phyloP scores from a whole-genome alignment of 345 rosid genomes.

The Brassica incana region DNA sequence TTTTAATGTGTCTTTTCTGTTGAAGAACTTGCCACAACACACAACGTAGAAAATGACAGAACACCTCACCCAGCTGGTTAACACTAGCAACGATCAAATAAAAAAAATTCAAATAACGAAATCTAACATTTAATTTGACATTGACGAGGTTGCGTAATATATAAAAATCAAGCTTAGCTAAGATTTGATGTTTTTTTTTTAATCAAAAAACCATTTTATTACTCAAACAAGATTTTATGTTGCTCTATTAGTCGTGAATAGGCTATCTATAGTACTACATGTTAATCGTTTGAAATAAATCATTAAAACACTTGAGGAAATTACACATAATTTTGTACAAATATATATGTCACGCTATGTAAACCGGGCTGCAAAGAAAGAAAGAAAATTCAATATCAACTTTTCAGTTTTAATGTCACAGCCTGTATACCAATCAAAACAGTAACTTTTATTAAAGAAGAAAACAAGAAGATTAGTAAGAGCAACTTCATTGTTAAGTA shows the following conservation, averaged over 20 bases:
- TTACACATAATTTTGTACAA: neutral
- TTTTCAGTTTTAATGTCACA: neutral
- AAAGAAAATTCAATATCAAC: neutral
- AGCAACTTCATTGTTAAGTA: no score
- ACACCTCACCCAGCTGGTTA: constrained; percentile 82
- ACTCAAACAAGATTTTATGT: constrained; percentile 3
- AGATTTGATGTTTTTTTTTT: no score
- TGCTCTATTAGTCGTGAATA: constrained; percentile 13
- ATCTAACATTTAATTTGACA: constrained; percentile 38
- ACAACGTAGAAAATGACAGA: constrained; percentile 30
- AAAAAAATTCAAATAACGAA: constrained; percentile 40
- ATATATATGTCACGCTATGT: neutral
- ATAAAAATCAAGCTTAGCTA: constrained; percentile 6
- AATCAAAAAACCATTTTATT: no score
- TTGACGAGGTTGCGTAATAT: constrained; percentile 13
- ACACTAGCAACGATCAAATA: constrained; percentile 56
- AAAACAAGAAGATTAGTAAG: no score
- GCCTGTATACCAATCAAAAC: neutral
- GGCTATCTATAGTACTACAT: constrained; percentile 1
- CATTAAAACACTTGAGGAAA: neutral
- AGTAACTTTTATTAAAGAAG: neutral
- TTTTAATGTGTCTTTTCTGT: neutral
- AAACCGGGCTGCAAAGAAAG: neutral
- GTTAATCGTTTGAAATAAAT: neutral
- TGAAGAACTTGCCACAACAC: neutral